Conservation (phyloP, 768 basidiomycete species). For the Pleurotus citrinopileatus region DNA sequence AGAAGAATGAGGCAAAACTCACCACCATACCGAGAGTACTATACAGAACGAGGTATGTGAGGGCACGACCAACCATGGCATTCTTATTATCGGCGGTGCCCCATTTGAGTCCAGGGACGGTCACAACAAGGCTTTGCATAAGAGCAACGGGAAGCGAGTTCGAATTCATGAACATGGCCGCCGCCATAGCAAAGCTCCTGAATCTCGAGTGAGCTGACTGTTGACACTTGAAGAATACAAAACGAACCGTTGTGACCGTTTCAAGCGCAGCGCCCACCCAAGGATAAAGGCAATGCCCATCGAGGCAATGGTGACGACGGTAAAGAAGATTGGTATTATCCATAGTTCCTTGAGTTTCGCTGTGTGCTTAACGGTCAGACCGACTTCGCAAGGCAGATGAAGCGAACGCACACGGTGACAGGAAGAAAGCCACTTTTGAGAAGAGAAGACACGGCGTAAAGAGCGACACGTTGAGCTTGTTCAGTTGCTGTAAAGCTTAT, state of each 20-base stretch:
- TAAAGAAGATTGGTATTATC: constrained; percentile 85
- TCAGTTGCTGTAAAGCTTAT: constrained; percentile 55
- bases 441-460: constrained; percentile 89
- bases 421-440: constrained; percentile 92
- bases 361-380: constrained; percentile 19
- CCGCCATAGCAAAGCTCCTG: constrained; percentile 78
- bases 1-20: constrained; percentile 24
- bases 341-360: constrained; percentile 80
- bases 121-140: constrained; percentile 85
- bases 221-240: neutral
- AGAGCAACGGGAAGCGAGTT: constrained; percentile 95
- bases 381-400: neutral
- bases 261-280: constrained; percentile 62
- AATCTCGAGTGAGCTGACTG: neutral
- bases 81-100: constrained; percentile 74
- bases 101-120: constrained; percentile 84
- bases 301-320: constrained; percentile 69
- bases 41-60: constrained; percentile 89
- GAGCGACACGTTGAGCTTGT: constrained; percentile 81
- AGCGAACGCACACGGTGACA: constrained; percentile 63
- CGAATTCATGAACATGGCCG: constrained; percentile 90
- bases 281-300: constrained; percentile 65
- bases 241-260: constrained; percentile 72
- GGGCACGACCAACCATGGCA: constrained; percentile 87
- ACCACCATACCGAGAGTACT: constrained; percentile 96